Base-by-base conservation (phyloP, 2,329 filamentous ascomycete genomes). In the Uncinocarpus reesii region DNA sequence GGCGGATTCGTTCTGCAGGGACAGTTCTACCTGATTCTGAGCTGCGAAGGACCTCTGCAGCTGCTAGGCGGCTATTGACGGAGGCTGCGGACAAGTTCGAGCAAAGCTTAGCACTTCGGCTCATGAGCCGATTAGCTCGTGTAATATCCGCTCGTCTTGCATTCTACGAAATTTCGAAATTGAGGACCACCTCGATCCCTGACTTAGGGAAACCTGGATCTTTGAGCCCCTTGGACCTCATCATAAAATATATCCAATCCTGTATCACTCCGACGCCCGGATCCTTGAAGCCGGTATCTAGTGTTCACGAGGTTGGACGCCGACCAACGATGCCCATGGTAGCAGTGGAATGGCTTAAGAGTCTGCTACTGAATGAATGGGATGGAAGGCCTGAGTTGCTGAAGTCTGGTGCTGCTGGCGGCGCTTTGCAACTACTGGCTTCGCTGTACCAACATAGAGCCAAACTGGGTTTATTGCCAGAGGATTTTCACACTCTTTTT, bases 351-450 rank as follows among this genome's bases (percentile, higher is more conserved):
- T 71, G 67, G 67, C 58, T 71, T 26, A 62, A 84, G 51, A 80
- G 82, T 0, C 75, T 92, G 1, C 77, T 95, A 58, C 67, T 93
- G 37, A 79, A 81, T 48, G 80, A 86, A 53, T 95, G 89, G 89
- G 77, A 90, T 59, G 85, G 86, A 0, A 78, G 78, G 47, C 76
- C 84, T 1, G 76, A 81, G 36, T 76, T 94, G 44, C 71, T 79
- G 2, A 80, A 77, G 47, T 81, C 84, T 57, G 79, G 82, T 24
- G 74, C 83, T 11, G 82, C 88, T 52, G 85, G 86, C 11, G 84
- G 86, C 45, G 86, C 87, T 6, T 68, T 95, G 34, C 79, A 81
- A 41, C 74, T 93, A 24, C 77, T 94, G 40, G 72, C 78, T 24
- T 76, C 80, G 20, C 76, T 94, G 62, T 82, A 86, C 83, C 72